These are phyloP conservation scores for Melastoma malabathricum DNA, from an alignment of 345 rosid species.

Conservation along the genomic window DNA sequence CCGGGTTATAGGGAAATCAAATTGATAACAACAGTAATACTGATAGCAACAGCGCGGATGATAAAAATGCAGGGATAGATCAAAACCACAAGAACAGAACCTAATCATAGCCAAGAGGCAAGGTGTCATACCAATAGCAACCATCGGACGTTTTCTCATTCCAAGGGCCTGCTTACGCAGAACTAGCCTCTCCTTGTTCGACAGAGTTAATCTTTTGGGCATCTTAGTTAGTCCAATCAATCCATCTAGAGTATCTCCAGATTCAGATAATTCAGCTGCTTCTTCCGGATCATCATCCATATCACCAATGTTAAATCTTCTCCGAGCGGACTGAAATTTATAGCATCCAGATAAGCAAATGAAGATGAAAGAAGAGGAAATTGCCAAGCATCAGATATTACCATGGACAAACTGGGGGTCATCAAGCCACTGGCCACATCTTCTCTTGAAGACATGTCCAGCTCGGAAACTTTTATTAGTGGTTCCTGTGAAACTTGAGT, in stretches of 20 bases:
- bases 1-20: too few species aligned
- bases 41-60: too few species aligned
- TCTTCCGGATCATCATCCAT: neutral
- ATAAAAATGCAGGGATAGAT: too few species aligned
- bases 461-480: constrained; percentile 3
- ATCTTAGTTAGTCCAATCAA: constrained; percentile 8
- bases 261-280: neutral
- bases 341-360: too few species aligned
- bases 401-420: constrained; percentile 9
- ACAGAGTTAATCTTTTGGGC: constrained; percentile 29
- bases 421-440: neutral
- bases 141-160: constrained; percentile 72
- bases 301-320: neutral
- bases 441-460: neutral
- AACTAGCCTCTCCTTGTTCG: constrained; percentile 80
- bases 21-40: too few species aligned
- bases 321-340: too few species aligned
- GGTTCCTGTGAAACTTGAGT: constrained; percentile 12
- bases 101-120: neutral
- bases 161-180: constrained; percentile 79
- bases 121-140: constrained; percentile 59
- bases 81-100: too few species aligned
- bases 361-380: too few species aligned
- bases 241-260: constrained; percentile 6
- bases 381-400: neutral